Evolutionary conservation across 139 green algal species (phyloP), one percentile per base, ranked within the genome.

Genomic region (Chlorella sorokiniana): DNA sequence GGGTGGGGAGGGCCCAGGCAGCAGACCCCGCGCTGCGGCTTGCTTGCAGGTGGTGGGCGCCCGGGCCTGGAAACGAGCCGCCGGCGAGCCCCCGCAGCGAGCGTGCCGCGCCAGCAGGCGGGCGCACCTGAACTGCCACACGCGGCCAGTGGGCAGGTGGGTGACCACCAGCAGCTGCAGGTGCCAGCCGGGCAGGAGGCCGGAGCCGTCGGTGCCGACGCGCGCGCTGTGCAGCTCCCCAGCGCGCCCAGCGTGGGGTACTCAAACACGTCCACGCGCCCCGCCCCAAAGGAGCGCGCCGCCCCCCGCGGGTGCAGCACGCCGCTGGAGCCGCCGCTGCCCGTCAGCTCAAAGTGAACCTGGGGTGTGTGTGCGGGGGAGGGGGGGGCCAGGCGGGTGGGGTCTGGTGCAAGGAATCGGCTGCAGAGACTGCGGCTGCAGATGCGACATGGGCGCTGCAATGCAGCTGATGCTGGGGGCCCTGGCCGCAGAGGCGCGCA

Each of bases 321-420:
- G 80, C 89, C 90, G 31, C 88, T 91, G 9, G 81, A 88, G 45
- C 86, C 88, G 40, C 89, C 78, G n/a, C 89, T 84, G 9, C 92
- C 92, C n/a, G 93, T 86, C 35, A 95, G 78, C 84, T 95, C 91
- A 79, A 95, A 93, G 69, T 88, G 93, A 2, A 95, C 89, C 41
- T 84, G 84, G 45, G 78, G 69, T 10, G 88, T 91, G 40, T 48
- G 72, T 10, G 37, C 20, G 8, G 54, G n/a, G 1, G 56, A 20
- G 63, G 38, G n/a, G 59, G 31, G n/a, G 23, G 35, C 20, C 14
- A 56, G 23, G 4, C 16, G n/a, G 20, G 8, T 35, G 20, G 4
- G 61, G 23, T 38, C 4, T 16, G 16, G 4, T 68, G 22, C 16
- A 23, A 68, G 8, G 29, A 38, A 38, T 31, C 61, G 8, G 29